A percentile compares a stretch with the other conserved stretches of the same genome.
Evolutionary conservation across 306 rosid species (phyloP).

Genomic region (Trichosanthes truncata): DNA sequence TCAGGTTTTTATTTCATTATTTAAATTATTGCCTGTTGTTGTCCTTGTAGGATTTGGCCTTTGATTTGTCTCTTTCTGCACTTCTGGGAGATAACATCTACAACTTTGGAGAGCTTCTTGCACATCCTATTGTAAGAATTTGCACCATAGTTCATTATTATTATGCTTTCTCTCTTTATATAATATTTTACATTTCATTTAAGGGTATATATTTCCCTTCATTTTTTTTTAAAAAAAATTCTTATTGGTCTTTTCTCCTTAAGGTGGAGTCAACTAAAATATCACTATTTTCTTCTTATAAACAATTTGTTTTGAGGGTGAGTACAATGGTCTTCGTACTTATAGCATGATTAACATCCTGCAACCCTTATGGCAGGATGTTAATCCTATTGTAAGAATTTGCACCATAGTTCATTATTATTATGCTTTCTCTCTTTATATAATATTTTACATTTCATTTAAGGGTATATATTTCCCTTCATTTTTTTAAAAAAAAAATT

Average conservation of each 20-base stretch:
- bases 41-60: conserved; percentile 73
- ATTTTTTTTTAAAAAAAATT: background rate
- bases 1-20: conserved; percentile 5
- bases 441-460: background rate
- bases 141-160: background rate
- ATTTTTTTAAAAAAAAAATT: background rate
- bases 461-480: background rate
- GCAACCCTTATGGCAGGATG: too few relatives aligned
- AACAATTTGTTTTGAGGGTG: background rate
- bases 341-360: background rate
- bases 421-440: background rate
- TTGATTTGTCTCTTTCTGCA: conserved; percentile 95
- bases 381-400: conserved; percentile 85
- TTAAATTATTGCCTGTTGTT: conserved; percentile 5
- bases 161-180: background rate
- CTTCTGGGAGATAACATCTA: conserved; percentile 93
- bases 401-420: background rate
- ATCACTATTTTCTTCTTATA: background rate
- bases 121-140: conserved; percentile 88
- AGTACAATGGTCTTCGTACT: background rate
- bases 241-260: background rate
- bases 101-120: conserved; percentile 98
- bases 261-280: background rate
- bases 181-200: background rate
- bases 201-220: background rate